Base-by-base conservation (phyloP, 23 red algal species). In the Pyropia haitanensis region DNA sequence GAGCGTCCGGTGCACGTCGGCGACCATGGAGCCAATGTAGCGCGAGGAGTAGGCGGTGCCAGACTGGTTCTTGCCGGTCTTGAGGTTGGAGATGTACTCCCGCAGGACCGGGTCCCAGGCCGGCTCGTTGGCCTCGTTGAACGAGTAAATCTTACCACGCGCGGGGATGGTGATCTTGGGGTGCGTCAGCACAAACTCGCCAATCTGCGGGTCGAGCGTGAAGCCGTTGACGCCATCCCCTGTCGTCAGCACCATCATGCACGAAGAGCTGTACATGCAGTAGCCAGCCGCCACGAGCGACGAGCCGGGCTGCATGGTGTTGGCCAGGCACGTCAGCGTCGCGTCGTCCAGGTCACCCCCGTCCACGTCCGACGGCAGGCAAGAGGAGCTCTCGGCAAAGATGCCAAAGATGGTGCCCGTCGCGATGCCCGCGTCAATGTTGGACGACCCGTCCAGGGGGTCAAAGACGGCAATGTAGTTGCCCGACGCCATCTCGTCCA, bases 351-450 rank as follows among this genome's bases (percentile, higher is more conserved):
- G 77, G 28, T 71, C 59, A 46, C 39, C 39, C 49, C 54, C 79
- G 44, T 83, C 92, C 61, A 65, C 66, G 49, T 88, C 83, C 18
- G 57, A 56, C 17, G 83, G 65, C 23, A 96, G 67, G 51, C 92
- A 96, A 9, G 67, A 61, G 24, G 77, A 65, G 58, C 73, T 81
- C 30, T 82, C 64, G 20, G 64, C 68, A 72, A 89, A 89, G 51
- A 96, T 88, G 3, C 92, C 92, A 49, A 96, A 96, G 52, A 96
- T 96, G 16, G 92, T 96, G 23, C 92, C 92, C 12, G 92, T 96
- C 19, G 92, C 92, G 61, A 96, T 88, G 27, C 72, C 85, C 24
- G 92, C 92, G 56, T 96, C 92, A 28, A 96, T 77, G 66, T 96
- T 96, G 51, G 78, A 85, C 25, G 84, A 89, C 22, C 92, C 92